Conservation (phyloP, 768 basidiomycete genomes). For the Astraeus odoratus region DNA sequence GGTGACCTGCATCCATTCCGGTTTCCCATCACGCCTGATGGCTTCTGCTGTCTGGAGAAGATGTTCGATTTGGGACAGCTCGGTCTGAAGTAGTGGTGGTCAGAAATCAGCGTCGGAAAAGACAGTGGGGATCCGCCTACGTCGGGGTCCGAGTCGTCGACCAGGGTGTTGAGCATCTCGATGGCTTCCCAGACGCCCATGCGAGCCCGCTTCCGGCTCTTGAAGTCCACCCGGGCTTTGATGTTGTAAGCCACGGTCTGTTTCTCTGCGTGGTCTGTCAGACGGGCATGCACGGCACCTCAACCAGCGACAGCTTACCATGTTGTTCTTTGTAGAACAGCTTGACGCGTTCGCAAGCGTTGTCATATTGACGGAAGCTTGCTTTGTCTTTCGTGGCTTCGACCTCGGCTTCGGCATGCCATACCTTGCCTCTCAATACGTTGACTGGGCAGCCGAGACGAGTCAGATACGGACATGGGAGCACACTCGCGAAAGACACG, state of each 20-base stretch:
- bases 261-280: constrained; percentile 47
- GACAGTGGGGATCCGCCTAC: constrained; percentile 27
- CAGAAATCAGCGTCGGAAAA: not conserved
- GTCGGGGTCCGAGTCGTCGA: constrained; percentile 90
- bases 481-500: constrained; percentile 3
- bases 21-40: constrained; percentile 77
- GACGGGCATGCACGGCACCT: not conserved
- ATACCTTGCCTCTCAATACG: constrained; percentile 45
- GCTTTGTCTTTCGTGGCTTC: constrained; percentile 53
- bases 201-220: constrained; percentile 55
- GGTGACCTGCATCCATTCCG: constrained; percentile 89
- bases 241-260: constrained; percentile 86
- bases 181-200: constrained; percentile 88
- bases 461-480: not conserved
- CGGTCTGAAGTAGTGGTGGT: constrained; percentile 40
- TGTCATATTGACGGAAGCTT: constrained; percentile 65
- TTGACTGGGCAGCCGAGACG: constrained; percentile 45
- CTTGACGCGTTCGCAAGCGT: constrained; percentile 73
- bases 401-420: not conserved
- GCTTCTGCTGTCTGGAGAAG: constrained; percentile 90
- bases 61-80: constrained; percentile 82
- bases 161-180: constrained; percentile 77
- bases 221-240: constrained; percentile 67
- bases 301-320: constrained; percentile 33
- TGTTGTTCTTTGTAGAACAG: constrained; percentile 75